Conservation (phyloP, 2,329 filamentous ascomycete genomes). For the Pseudogymnoascus sp. region DNA sequence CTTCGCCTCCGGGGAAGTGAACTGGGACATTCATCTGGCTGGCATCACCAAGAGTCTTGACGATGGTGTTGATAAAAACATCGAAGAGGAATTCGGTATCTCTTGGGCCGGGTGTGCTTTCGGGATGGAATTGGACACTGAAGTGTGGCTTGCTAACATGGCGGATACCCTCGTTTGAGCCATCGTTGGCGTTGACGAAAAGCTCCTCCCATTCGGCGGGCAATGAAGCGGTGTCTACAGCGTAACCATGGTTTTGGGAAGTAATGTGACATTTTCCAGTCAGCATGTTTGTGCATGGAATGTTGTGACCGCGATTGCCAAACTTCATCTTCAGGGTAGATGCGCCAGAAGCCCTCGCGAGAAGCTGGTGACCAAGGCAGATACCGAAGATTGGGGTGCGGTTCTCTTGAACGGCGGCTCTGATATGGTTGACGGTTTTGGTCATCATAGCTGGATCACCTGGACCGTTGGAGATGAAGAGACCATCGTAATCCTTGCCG, state of each 20-base stretch:
- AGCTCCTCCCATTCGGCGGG: slow-evolving; percentile 81
- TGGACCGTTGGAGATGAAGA: slow-evolving; percentile 97
- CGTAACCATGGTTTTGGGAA: slow-evolving; percentile 96
- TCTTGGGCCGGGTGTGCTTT: slow-evolving; percentile 88
- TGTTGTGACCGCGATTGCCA: slow-evolving; percentile 97
- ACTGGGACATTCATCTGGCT: slow-evolving; percentile 66
- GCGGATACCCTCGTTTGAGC: slow-evolving; percentile 95
- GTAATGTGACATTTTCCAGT: slow-evolving; percentile 98
- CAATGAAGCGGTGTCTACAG: slow-evolving; percentile 74
- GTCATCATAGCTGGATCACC: slow-evolving; percentile 91
- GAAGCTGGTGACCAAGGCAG: slow-evolving; percentile 89
- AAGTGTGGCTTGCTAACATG: slow-evolving; percentile 83
- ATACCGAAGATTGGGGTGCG: slow-evolving; percentile 95
- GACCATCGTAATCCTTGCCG: slow-evolving; percentile 82
- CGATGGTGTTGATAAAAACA: slow-evolving; percentile 84
- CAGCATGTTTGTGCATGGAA: slow-evolving; percentile 91
- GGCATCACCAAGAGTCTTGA: slow-evolving; percentile 60
- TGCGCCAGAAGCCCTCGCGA: slow-evolving; percentile 81
- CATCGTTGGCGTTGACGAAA: slow-evolving; percentile 97
- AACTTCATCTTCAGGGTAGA: slow-evolving; percentile 96
- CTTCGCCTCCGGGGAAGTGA: slow-evolving; percentile 76
- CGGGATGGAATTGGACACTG: slow-evolving; percentile 98
- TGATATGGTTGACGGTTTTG: slow-evolving; percentile 83
- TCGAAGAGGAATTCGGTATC: slow-evolving; percentile 97
- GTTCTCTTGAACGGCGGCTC: slow-evolving; percentile 67